Evolutionary conservation across 768 basidiomycete species (phyloP), one percentile per base, ranked within the genome.

Genomic region (Suillus alpinus): DNA sequence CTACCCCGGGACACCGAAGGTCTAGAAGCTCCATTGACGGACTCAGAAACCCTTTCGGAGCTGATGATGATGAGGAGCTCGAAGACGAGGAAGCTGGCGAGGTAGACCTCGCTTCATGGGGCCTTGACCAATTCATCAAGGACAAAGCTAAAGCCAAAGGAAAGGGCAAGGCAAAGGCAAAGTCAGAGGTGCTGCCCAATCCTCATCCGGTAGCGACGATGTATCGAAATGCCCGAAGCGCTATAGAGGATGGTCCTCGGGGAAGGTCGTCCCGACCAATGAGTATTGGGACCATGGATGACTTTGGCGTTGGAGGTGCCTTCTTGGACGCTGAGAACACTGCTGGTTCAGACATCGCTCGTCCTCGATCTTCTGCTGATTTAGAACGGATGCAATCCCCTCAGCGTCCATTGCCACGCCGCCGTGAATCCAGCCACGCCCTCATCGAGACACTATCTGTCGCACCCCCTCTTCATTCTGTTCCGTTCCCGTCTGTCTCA

Each of bases 51-150:
- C 91, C 91, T 3, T 93, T 93, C 65, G 83, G 82, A 41, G 88
- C 86, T 62, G 84, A 84, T 34, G 77, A 80, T 2, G 81, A 81
- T 13, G 83, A 83, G 7, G 82, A 83, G 18, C 82, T 82, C 7
- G 61, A 66, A 13, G 79, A 83, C 5, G 80, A 79, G 47, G 74
- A 74, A 18, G 83, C 80, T 46, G 80, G 82, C 36, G 92, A 93
- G 68, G 88, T 92, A 31, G 91, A 92, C 73, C 78, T 94, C 60
- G 80, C 87, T 3, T 92, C 91, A 18, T 94, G 91, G 92, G 92
- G 92, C 3, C 78, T 94, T 29, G 88, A 92, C 61, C 82, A 85
- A 6, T 86, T 92, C 74, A 85, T 91, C 62, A 88, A 89, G 65
- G 85, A 88, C 65, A 89, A 86, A 75, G 71, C 71, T 31, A 75